These are phyloP conservation scores for Marchantia polymorpha DNA, from an alignment of 225 moss, liverwort and hornwort genomes.

Conservation along the genomic window DNA sequence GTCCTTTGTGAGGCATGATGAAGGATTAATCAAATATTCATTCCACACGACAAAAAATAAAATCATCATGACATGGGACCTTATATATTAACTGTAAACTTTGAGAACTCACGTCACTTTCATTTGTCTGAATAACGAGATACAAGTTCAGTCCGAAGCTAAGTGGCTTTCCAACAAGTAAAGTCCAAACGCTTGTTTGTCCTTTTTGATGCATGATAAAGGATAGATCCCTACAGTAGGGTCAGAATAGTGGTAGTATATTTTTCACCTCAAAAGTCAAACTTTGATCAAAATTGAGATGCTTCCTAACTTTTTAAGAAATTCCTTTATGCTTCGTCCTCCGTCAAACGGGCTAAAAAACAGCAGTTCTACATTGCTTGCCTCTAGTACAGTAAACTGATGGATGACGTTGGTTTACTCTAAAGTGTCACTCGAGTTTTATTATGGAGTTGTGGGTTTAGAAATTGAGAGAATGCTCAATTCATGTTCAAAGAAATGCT, in stretches of 20 bases:
- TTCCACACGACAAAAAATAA: too few species aligned
- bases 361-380: neutral
- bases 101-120: neutral
- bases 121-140: neutral
- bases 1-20: neutral
- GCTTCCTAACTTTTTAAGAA: neutral
- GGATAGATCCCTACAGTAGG: neutral
- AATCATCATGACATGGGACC: too few species aligned
- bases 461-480: too few species aligned
- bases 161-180: neutral
- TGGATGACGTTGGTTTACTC: too few species aligned
- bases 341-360: neutral
- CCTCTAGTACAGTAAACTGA: too few species aligned
- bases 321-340: too few species aligned
- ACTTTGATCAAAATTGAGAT: neutral
- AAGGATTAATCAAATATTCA: neutral
- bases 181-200: neutral
- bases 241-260: neutral
- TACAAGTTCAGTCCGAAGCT: neutral
- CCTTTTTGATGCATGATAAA: neutral
- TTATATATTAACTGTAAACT: neutral
- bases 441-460: too few species aligned
- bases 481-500: too few species aligned
- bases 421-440: too few species aligned
- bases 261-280: neutral